phyloP scores from a whole-genome alignment of 352 stramenopile genomes.

The Thalassiosira hispida region DNA sequence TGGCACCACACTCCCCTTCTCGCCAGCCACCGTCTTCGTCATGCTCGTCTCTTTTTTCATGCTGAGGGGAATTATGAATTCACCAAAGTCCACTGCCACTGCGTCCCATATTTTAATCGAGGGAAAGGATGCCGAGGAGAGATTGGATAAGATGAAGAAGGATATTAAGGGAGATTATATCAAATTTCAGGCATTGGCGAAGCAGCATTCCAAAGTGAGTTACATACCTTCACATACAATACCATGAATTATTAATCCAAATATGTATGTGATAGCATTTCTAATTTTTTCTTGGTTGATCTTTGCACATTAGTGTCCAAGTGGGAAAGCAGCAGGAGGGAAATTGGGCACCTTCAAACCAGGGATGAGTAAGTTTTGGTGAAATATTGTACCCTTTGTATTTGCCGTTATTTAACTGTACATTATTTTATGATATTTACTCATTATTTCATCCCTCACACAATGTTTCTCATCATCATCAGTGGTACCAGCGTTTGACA shows the following conservation, averaged over 20 bases:
- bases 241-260: too few relatives aligned
- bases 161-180: conserved; percentile 60
- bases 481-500: conserved; percentile 71
- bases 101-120: conserved; percentile 74
- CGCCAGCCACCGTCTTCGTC: conserved; percentile 38
- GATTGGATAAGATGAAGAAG: conserved; percentile 56
- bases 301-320: too few relatives aligned
- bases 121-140: conserved; percentile 56
- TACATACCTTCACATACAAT: too few relatives aligned
- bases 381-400: too few relatives aligned
- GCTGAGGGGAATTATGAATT: conserved; percentile 18
- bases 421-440: too few relatives aligned
- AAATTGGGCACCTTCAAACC: conserved; percentile 60
- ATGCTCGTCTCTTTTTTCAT: conserved; percentile 35
- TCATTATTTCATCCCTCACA: too few relatives aligned
- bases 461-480: too few relatives aligned
- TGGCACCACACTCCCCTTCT: conserved; percentile 37
- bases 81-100: conserved; percentile 36
- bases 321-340: conserved; percentile 54
- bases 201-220: conserved; percentile 67
- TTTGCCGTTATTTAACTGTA: too few relatives aligned
- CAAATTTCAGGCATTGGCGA: conserved; percentile 66
- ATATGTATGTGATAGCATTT: too few relatives aligned
- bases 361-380: too few relatives aligned
- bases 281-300: too few relatives aligned